phyloP scores from a whole-genome alignment of 148 eudicot genomes.

The Cornus kousa region DNA sequence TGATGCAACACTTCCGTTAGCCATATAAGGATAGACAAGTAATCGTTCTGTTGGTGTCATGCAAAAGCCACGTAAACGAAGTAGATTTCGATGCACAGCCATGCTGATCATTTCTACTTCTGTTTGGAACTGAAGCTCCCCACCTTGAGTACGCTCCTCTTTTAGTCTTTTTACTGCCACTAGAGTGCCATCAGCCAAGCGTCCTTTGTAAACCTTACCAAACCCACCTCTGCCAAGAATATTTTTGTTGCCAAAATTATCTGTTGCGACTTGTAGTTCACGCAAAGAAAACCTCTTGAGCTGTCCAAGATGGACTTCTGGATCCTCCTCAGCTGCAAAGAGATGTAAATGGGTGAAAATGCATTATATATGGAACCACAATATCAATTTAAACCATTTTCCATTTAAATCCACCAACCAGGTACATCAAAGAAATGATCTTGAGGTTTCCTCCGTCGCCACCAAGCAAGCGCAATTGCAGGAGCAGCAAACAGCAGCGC shows the following conservation, averaged over 20 bases:
- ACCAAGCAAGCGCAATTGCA: slow-evolving; percentile 67
- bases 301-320: slow-evolving; percentile 83
- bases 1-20: slow-evolving; percentile 80
- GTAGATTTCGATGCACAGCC: slow-evolving; percentile 86
- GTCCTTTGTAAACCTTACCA: slow-evolving; percentile 87
- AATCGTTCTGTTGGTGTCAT: slow-evolving; percentile 86
- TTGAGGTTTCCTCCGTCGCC: slow-evolving; percentile 66
- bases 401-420: slow-evolving; percentile 43
- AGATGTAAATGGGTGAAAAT: neutral
- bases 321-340: slow-evolving; percentile 85
- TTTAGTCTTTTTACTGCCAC: slow-evolving; percentile 84
- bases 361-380: neutral
- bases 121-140: slow-evolving; percentile 80
- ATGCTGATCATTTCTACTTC: slow-evolving; percentile 87
- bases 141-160: slow-evolving; percentile 80
- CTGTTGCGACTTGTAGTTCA: slow-evolving; percentile 78
- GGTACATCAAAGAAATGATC: slow-evolving; percentile 83
- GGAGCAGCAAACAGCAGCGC: slow-evolving; percentile 79
- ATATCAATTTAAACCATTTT: neutral
- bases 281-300: slow-evolving; percentile 76
- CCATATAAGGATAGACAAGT: slow-evolving; percentile 81
- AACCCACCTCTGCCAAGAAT: slow-evolving; percentile 86
- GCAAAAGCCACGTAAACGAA: slow-evolving; percentile 77
- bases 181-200: slow-evolving; percentile 70
- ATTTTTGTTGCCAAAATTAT: slow-evolving; percentile 62